phyloP scores from a whole-genome alignment of 2,329 filamentous ascomycete species.

The Passalora sequoiae region DNA sequence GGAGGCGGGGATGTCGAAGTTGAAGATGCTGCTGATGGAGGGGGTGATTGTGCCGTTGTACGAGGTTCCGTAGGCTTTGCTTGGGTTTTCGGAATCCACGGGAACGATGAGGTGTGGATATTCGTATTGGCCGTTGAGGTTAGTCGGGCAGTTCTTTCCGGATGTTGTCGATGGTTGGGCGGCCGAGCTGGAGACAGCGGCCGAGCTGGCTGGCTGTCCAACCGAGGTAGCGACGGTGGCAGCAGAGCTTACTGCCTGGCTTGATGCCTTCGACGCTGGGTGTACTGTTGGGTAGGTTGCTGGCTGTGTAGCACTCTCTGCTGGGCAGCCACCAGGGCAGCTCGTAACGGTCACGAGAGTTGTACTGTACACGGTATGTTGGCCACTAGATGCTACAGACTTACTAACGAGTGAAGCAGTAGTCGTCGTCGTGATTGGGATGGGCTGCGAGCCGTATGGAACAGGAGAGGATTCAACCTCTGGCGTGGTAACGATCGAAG shows the following conservation, averaged over 20 bases:
- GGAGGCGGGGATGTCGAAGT: constrained; percentile 58
- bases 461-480: no score
- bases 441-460: no score
- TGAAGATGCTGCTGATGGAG: constrained; percentile 57
- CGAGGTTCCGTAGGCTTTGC: constrained; percentile 50
- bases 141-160: constrained; percentile 25
- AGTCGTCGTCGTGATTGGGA: not conserved
- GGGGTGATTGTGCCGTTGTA: constrained; percentile 54
- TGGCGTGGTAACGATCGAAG: constrained; percentile 3
- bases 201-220: not conserved
- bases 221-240: constrained; percentile 3
- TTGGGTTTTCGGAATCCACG: constrained; percentile 51
- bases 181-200: constrained; percentile 1
- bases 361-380: constrained; percentile 14
- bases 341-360: constrained; percentile 22
- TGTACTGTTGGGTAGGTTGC: constrained; percentile 3
- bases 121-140: constrained; percentile 33
- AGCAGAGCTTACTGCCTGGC: no score
- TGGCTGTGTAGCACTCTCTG: not conserved
- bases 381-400: constrained; percentile 8
- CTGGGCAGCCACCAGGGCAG: constrained; percentile 13
- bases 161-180: not conserved
- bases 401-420: constrained; percentile 10
- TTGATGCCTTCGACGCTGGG: no score
- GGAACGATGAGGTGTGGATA: constrained; percentile 61